Conservation (phyloP, 23 red algal genomes). For the Chondrus crispus region DNA sequence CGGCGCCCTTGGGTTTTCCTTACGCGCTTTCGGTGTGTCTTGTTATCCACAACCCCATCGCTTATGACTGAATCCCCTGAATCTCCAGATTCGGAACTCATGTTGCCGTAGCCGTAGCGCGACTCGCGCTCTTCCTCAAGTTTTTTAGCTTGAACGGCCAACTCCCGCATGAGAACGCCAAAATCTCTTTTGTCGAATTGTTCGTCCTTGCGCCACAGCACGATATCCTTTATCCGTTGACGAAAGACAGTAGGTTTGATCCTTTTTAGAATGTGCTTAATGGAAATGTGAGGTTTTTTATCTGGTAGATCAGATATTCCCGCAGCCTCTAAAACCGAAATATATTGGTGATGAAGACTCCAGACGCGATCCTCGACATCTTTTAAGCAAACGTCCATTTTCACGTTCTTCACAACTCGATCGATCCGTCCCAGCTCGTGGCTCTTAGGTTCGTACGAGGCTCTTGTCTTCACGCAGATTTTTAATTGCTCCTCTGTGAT, state of each 20-base stretch:
- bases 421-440: background rate
- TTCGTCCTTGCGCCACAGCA: background rate
- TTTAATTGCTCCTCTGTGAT: background rate
- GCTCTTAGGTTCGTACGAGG: background rate
- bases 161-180: background rate
- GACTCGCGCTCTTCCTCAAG: background rate
- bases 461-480: background rate
- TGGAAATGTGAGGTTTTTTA: background rate
- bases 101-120: background rate
- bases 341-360: background rate
- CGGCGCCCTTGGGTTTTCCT: background rate
- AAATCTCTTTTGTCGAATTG: slow-evolving; percentile 2
- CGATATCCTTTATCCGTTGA: background rate
- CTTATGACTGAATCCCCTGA: background rate
- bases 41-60: background rate
- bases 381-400: background rate
- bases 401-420: background rate
- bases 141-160: background rate
- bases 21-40: background rate
- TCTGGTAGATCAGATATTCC: background rate
- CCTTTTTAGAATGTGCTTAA: background rate
- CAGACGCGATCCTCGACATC: background rate
- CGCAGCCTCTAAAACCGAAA: background rate
- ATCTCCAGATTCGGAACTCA: background rate
- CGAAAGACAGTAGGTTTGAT: background rate